Percentiles rank a stretch among this genome's conserved stretches.
These are phyloP conservation scores for Ramaria sp. DNA, from an alignment of 768 basidiomycete species.

Conservation along the genomic window DNA sequence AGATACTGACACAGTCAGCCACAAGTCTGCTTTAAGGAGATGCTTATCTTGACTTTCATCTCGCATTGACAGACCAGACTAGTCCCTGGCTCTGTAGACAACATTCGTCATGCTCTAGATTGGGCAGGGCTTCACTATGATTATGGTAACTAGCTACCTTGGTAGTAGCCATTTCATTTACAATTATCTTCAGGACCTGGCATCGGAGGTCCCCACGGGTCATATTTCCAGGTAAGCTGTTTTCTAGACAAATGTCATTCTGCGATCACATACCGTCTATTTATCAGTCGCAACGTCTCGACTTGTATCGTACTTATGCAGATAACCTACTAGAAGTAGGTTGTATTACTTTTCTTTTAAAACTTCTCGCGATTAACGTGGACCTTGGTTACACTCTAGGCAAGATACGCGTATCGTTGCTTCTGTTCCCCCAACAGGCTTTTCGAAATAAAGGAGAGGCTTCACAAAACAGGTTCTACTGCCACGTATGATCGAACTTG, in stretches of 20 bases:
- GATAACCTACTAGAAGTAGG: constrained; percentile 66
- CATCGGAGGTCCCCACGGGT: constrained; percentile 59
- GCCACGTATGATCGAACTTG: constrained; percentile 84
- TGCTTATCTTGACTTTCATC: not conserved
- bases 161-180: not conserved
- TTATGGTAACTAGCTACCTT: constrained; percentile 47
- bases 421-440: constrained; percentile 79
- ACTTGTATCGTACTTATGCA: constrained; percentile 70
- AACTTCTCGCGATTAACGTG: not conserved
- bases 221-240: constrained; percentile 71
- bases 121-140: constrained; percentile 94
- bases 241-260: not conserved
- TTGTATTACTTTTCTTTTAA: not conserved
- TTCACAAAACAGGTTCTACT: constrained; percentile 65
- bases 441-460: constrained; percentile 49
- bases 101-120: constrained; percentile 58
- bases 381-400: constrained; percentile 29
- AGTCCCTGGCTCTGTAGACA: constrained; percentile 79
- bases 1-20: constrained; percentile 85
- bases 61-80: constrained; percentile 46
- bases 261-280: too few relatives aligned
- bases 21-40: not conserved
- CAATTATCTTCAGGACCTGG: constrained; percentile 52
- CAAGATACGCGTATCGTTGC: constrained; percentile 86
- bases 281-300: constrained; percentile 72